Conservation (phyloP, 176 grass and related monocot genomes). For the Aechmea fasciata region DNA sequence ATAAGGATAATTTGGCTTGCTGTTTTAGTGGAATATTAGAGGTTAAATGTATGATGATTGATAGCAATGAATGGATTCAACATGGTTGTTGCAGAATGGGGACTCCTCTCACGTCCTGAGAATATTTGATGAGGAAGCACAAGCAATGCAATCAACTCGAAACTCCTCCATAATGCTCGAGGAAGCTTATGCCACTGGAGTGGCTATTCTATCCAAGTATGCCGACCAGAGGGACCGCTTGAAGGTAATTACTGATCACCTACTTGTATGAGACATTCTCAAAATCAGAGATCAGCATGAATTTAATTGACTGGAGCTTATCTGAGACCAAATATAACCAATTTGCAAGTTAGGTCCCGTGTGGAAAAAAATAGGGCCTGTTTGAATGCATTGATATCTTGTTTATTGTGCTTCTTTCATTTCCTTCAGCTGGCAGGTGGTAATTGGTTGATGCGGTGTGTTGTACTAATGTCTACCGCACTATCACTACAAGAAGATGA, state of each 20-base stretch:
- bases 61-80: conserved; percentile 5
- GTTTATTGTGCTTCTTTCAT: no score
- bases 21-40: not conserved
- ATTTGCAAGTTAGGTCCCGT: not conserved
- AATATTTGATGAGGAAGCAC: conserved; percentile 88
- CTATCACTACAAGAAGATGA: no score
- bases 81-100: conserved; percentile 48
- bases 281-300: not conserved
- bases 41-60: conserved; percentile 6
- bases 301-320: not conserved
- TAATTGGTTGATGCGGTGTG: no score
- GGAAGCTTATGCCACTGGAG: conserved; percentile 70
- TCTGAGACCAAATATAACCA: not conserved
- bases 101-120: conserved; percentile 77
- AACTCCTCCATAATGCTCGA: conserved; percentile 72
- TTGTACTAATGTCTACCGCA: no score
- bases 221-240: conserved; percentile 80
- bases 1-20: no score
- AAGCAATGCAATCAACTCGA: conserved; percentile 79
- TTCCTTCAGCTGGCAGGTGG: no score
- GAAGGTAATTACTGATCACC: conserved; percentile 45
- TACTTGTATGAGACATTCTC: not conserved
- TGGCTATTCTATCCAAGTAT: conserved; percentile 85
- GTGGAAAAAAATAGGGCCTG: no score
- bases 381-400: no score